These are phyloP conservation scores for Lactarius hengduanensis DNA, from an alignment of 768 basidiomycete genomes.

Conservation along the genomic window DNA sequence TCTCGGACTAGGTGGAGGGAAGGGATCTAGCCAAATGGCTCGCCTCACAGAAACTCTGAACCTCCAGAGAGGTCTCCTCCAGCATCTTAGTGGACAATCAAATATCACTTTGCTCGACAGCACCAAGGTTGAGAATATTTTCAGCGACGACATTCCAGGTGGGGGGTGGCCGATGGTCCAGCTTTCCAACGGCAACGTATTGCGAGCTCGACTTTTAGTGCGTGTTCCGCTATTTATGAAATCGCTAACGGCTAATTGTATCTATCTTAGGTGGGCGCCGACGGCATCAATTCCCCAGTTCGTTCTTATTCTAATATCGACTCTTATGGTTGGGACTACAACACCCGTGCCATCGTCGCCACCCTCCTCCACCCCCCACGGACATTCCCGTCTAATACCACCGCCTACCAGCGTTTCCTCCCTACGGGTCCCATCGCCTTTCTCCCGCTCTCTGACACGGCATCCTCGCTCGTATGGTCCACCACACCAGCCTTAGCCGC, in stretches of 20 bases:
- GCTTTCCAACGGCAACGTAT: constrained; percentile 61
- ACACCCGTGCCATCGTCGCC: constrained; percentile 86
- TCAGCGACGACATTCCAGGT: constrained; percentile 44
- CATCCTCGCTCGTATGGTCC: constrained; percentile 93
- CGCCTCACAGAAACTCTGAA: constrained; percentile 91
- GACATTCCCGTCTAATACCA: constrained; percentile 60
- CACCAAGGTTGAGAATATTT: constrained; percentile 71
- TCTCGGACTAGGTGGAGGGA: constrained; percentile 33
- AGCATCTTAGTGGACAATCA: constrained; percentile 51
- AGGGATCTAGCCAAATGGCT: constrained; percentile 57
- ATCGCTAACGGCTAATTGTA: constrained; percentile 1
- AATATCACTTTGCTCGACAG: constrained; percentile 67
- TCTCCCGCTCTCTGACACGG: constrained; percentile 76
- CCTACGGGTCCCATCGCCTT: constrained; percentile 96
- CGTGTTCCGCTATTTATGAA: constrained; percentile 31
- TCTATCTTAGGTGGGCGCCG: constrained; percentile 76
- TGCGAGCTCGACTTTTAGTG: constrained; percentile 77
- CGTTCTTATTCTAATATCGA: constrained; percentile 80
- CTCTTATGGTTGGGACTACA: constrained; percentile 90
- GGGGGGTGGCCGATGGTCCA: constrained; percentile 80
- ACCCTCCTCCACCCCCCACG: constrained; percentile 76
- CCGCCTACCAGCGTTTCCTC: constrained; percentile 92
- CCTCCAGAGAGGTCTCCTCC: constrained; percentile 80
- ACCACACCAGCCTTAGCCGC: constrained; percentile 73
- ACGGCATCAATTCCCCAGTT: constrained; percentile 94